Base-by-base conservation (phyloP, 1,284 basidiomycete genomes). In the Cutaneotrichosporon daszewskae region DNA sequence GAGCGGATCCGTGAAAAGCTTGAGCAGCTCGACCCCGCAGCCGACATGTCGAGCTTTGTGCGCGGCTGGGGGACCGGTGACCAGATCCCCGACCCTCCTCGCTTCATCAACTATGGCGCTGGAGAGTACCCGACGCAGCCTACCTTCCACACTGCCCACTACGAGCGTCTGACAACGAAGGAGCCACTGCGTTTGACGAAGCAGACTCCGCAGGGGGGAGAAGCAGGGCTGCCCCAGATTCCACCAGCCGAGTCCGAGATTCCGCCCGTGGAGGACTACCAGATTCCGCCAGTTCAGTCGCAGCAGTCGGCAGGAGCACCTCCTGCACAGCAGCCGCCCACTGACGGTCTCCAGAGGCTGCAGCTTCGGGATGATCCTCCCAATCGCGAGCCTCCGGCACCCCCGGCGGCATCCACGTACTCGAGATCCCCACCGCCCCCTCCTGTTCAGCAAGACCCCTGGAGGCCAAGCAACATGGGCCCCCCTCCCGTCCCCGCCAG, bases 1-100 rank as follows among this genome's bases (percentile, higher is more conserved):
- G 91, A 96, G 71, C 79, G 83, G 37, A 76, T 91, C 37, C 79
- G 91, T 37, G 76, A 89, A 24, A 77, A 84, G 10, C 77, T 91
- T 20, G 88, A 92, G 68, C 80, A 82, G 51, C 79, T 90, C 61
- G 87, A 91, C 57, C 78, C 84, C 0, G 82, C 83, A 31, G 80
- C 79, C 47, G 89, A 92, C 58, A 83, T 87, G 77, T 82, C 88
- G 58, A 80, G 79, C 64, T 91, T 92, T 59, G 86, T 91, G 13
- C 77, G 78, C 32, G 81, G 84, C 52, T 89, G 87, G 62, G 85
- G 85, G 3, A 94, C 88, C 4, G 89, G 89, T 27, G 79, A 79
- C 57, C 75, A 78, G 51, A 90, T 94, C 40, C 87, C 87, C 6
- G 71, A 69, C 65, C 24, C 35, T 55, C 35, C 36, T 23, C 40